Percentiles rank a stretch among this genome's conserved stretches.
These are phyloP conservation scores for Solanum hybrid DNA, from an alignment of 305 asterid species.

Conservation along the genomic window DNA sequence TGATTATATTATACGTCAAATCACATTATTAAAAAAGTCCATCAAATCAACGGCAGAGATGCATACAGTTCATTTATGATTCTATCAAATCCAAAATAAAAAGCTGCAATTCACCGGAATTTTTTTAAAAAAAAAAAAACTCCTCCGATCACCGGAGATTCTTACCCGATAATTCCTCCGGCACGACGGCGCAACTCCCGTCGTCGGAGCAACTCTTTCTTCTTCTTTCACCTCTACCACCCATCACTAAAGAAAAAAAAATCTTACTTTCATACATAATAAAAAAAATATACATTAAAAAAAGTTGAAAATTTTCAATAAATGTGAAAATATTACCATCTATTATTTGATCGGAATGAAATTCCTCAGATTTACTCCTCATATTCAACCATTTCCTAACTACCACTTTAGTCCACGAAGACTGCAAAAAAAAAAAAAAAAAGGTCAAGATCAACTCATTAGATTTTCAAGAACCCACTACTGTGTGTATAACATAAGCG, in stretches of 20 bases:
- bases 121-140: no score
- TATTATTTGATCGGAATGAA: slow-evolving; percentile 42
- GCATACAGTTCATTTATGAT: background rate
- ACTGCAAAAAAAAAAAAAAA: slow-evolving; percentile 20
- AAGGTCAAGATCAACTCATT: background rate
- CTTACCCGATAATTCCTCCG: slow-evolving; percentile 70
- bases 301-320: background rate
- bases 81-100: background rate
- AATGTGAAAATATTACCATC: slow-evolving; percentile 30
- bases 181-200: slow-evolving; percentile 54
- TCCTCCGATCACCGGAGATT: background rate
- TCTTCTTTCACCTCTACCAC: slow-evolving; percentile 30
- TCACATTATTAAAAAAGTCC: background rate
- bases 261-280: background rate
- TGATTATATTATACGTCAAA: background rate
- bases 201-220: slow-evolving; percentile 71
- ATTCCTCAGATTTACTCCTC: slow-evolving; percentile 39
- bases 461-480: background rate
- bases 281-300: background rate
- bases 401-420: slow-evolving; percentile 61
- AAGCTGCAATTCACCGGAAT: background rate
- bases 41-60: slow-evolving; percentile 10
- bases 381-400: slow-evolving; percentile 64
- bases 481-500: background rate
- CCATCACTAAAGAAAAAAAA: background rate